Base-by-base conservation (phyloP, 768 basidiomycete species). In the Suillus spraguei region DNA sequence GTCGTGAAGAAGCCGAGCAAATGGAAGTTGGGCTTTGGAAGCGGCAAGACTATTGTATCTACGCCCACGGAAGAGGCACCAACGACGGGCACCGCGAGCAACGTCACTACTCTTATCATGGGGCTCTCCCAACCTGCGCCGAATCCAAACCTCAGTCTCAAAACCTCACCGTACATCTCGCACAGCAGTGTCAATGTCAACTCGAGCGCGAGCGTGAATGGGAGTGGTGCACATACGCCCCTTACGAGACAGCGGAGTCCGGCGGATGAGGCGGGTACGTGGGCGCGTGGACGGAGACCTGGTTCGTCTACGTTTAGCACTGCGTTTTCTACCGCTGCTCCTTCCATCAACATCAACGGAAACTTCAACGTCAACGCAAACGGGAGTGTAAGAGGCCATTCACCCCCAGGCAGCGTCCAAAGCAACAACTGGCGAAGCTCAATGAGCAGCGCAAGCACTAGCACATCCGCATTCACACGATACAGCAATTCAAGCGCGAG, bases 21-120 rank as follows among this genome's bases (percentile, higher is more conserved):
- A 71, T 76, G 75, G 74, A 75, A 75, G 49, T 60, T 74, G 8
- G 47, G 70, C 33, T 77, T 75, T 89, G 94, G 92, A 92, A 90
- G 77, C 81, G 87, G 68, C 81, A 91, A 65, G 88, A 86, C 78
- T 80, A 77, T 70, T 82, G 74, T 67, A 74, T 68, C 80, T n/a
- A 65, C 76, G 5, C 67, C 78, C 24, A 66, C 76, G 6, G 71
- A 79, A 39, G 82, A 80, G 28, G 2, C 49, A 46, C 42, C 64
- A 6, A 64, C 64, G 32, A 87, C 87, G 24, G 83, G 86, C 10
- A 93, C 90, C 7, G 94, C 88, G 36, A 89, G 84, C 71, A 93
- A 93, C 69, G 89, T 95, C 60, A 83, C 87, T 14, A 88, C 78
- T 69, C 77, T 92, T 69, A 87, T 92, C 71, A 92, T 88, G 89